Evolutionary conservation across 1,284 basidiomycete species (phyloP), one percentile per base, ranked within the genome.

Genomic region (Bondarzewia mesenterica): DNA sequence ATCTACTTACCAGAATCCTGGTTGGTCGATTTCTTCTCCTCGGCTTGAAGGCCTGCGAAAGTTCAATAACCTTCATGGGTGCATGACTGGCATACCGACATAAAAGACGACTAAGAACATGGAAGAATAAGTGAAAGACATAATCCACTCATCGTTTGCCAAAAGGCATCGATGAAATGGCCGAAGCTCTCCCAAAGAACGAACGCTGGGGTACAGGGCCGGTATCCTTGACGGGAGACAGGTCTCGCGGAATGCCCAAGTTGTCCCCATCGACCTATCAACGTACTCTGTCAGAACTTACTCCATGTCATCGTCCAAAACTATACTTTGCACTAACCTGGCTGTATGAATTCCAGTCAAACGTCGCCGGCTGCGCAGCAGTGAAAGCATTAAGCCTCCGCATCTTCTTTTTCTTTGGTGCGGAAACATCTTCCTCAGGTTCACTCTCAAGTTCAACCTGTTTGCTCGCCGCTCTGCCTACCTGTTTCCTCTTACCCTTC

Each of bases 361-460:
- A 71, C 14, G 69, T 62, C n/a, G 60, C 49, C 1, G 70, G 59
- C 50, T 71, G 67, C 46, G 69, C 60, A 35, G 62, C 53, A 5
- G 66, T 63, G 56, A 80, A 81, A 21, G 83, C 55, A 52, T 76
- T 79, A 52, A 85, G 75, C 62, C 76, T 81, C 55, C 77, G 71
- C 53, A 75, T 78, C 63, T 78, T 83, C 66, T 79, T 84, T 65
- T 74, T 77, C 63, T 72, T 75, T 7, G 64, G 69, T 18, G 46
- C 58, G 7, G 50, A 50, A 22, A 58, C 62, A 7, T 53, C 54
- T 5, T 64, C 62, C 5, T 53, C 55, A 8, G 26, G 14, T 6
- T 51, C 54, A 14, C 37, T 27, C 23, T 56, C 50, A 16, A 27
- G 48, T 6, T 48, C 45, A 14, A 27, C 16, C 29, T 27, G 27